Conservation (phyloP, 495 filamentous ascomycete species). For the Talaromyces liani region DNA sequence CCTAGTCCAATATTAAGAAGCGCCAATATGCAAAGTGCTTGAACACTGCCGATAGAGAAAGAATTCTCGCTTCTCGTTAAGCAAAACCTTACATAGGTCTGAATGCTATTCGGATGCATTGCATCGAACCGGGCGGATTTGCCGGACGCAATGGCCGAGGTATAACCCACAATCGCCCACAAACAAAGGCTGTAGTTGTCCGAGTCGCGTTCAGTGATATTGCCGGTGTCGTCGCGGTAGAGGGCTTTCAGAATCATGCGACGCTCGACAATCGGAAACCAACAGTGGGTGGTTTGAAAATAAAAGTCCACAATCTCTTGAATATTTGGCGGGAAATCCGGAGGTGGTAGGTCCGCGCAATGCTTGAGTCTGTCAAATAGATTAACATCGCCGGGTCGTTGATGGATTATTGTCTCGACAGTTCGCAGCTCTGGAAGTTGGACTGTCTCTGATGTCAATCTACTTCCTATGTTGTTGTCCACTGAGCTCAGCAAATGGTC, state of each 20-base stretch:
- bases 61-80: conserved; percentile 16
- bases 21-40: conserved; percentile 47
- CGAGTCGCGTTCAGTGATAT: conserved; percentile 7
- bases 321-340: conserved; percentile 13
- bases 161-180: conserved; percentile 17
- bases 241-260: conserved; percentile 38
- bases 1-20: conserved; percentile 41
- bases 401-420: not conserved
- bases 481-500: conserved; percentile 11
- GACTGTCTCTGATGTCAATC: conserved; percentile 7
- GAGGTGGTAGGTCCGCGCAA: not conserved
- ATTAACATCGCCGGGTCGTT: not conserved
- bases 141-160: not conserved
- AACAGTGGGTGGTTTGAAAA: conserved; percentile 56
- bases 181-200: conserved; percentile 15
- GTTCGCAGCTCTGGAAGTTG: conserved; percentile 6
- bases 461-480: conserved; percentile 2
- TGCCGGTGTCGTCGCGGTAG: conserved; percentile 11
- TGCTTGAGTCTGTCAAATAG: not conserved
- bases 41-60: conserved; percentile 42
- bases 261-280: conserved; percentile 59
- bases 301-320: conserved; percentile 49
- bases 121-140: not conserved
- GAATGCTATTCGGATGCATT: not conserved
- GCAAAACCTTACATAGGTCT: conserved; percentile 11